Evolutionary conservation across 2,329 filamentous ascomycete genomes (phyloP).

Genomic region (Sporothrix pseudoabietina): DNA sequence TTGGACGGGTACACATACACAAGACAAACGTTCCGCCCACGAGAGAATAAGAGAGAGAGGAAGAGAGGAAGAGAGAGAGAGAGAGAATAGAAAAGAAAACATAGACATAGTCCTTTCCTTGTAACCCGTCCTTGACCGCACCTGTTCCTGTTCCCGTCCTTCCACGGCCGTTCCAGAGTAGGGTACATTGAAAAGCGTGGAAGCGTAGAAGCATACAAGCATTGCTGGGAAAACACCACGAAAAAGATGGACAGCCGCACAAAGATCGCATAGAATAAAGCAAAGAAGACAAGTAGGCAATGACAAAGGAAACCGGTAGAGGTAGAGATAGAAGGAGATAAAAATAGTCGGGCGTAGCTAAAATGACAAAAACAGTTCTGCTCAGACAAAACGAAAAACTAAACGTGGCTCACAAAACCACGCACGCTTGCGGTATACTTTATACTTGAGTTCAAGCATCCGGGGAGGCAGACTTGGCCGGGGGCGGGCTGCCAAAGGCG

Average conservation of each 20-base stretch:
- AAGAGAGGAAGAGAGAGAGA: neutral
- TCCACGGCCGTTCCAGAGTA: neutral
- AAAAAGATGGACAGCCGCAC: neutral
- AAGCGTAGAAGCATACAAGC: neutral
- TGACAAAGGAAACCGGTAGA: slow-evolving; percentile 8
- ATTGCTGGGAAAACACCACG: neutral
- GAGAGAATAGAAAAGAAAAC: neutral
- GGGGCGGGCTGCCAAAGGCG: slow-evolving; percentile 33
- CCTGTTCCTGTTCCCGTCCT: slow-evolving; percentile 15
- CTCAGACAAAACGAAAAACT: neutral
- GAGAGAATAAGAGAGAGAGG: neutral
- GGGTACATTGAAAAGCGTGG: slow-evolving; percentile 9
- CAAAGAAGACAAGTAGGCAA: neutral
- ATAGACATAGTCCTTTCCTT: neutral
- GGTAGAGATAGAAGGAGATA: neutral
- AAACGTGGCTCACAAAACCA: neutral
- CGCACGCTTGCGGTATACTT: neutral
- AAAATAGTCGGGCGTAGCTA: neutral
- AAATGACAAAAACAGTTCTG: neutral
- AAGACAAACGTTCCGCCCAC: neutral
- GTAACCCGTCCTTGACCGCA: neutral
- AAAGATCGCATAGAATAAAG: neutral
- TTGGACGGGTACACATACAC: neutral
- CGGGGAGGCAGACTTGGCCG: slow-evolving; percentile 21
- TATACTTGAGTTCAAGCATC: neutral